Percentiles rank a stretch among this genome's conserved stretches.
phyloP scores from a whole-genome alignment of 164 flowering plant genomes.

The Stephania yunnanensis region DNA sequence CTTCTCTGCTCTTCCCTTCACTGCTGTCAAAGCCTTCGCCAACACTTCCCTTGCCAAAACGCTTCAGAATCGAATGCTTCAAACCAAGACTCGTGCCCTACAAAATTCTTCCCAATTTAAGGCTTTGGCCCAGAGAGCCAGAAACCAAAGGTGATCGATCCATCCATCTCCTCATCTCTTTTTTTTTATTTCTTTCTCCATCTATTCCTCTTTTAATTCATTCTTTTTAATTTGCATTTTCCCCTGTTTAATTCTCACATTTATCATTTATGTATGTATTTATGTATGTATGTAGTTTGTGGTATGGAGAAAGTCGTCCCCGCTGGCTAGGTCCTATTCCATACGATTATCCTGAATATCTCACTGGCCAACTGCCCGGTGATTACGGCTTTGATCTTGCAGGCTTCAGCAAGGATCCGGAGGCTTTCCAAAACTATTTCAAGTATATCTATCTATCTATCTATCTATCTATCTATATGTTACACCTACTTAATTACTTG shows the following conservation, averaged over 20 bases:
- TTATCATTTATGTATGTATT: background rate
- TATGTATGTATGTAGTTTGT: conserved; percentile 39
- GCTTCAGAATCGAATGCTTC: conserved; percentile 60
- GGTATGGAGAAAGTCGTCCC: conserved; percentile 94
- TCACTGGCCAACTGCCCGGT: conserved; percentile 89
- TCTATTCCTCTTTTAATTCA: too few species aligned
- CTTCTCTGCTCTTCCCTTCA: conserved; percentile 93
- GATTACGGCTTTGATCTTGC: conserved; percentile 97
- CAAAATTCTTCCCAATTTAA: conserved; percentile 45
- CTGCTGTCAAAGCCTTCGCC: conserved; percentile 86
- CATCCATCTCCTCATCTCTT: too few species aligned
- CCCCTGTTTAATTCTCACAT: background rate
- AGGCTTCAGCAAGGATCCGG: conserved; percentile 71
- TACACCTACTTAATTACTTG: background rate
- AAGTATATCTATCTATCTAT: conserved; percentile 43
- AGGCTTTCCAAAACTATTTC: conserved; percentile 59
- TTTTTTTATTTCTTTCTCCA: too few species aligned
- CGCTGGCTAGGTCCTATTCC: conserved; percentile 98
- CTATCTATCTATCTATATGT: background rate
- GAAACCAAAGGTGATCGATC: conserved; percentile 47
- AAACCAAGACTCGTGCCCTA: conserved; percentile 49
- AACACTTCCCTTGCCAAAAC: conserved; percentile 73
- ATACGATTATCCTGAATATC: conserved; percentile 74
- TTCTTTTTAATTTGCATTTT: background rate
- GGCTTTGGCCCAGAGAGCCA: conserved; percentile 51